Base-by-base conservation (phyloP, 768 basidiomycete genomes). In the Crucibulum laeve region DNA sequence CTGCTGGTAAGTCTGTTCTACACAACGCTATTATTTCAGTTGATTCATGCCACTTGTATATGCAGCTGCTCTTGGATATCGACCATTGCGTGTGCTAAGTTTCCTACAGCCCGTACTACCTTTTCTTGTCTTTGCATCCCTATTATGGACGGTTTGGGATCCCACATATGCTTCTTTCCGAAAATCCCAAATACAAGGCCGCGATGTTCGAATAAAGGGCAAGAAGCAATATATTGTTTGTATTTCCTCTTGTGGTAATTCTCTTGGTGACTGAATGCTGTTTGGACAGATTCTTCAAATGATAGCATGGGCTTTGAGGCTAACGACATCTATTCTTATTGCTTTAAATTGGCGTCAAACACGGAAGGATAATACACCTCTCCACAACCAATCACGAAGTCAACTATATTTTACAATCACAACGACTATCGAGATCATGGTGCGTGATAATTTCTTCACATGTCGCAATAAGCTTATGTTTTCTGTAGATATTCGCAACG, bases 111-210 rank as follows among this genome's bases (percentile, higher is more conserved):
- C 75, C 7, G 48, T 58, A 4, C 64, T 84, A 40, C 81, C 87
- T 2, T 22, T 69, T 3, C 34, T 87, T 15, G 63, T 70, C 22
- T 34, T 82, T 1, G 8, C 78, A 13, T 91, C 91, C 15, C 55
- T 92, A 13, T 54, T 84, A 4, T 94, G 91, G 84, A 80, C 81
- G 0, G 79, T 74, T 1, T 95, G 92, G 92, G 82, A 95, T 57
- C 91, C 90, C 10, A 87, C 86, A 15, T 91, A 91, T 60, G 63
- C 74, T 18, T 67, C 75, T 7, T 65, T 77, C 42, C 73, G 73
- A 50, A 73, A 67, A 50, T 80, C 83, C 10, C 74, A 77, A 52
- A 65, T 76, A 32, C 87, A 90, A 67, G 86, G 88, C 2, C 77
- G 87, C 15, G 76, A 81, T 48, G 71, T 90, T 18, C 78, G 84